Percentiles rank a stretch among this genome's conserved stretches.
Conservation (phyloP, 108 stramenopile genomes). For the Skeletonema potamos region DNA sequence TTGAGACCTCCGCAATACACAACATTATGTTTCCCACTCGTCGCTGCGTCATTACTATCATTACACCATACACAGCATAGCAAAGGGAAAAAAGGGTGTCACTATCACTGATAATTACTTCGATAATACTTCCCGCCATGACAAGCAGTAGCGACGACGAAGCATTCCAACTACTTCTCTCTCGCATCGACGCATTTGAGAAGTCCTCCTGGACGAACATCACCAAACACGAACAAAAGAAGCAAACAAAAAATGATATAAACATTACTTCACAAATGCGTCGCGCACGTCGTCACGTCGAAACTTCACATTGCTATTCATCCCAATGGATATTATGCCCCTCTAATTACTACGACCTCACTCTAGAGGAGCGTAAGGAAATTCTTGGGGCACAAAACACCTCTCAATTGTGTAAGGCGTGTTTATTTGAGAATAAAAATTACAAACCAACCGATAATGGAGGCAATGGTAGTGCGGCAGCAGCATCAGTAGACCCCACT, state of each 20-base stretch:
- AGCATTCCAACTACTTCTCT: neutral
- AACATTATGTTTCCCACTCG: too few relatives aligned
- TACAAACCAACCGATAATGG: slow-evolving; percentile 12
- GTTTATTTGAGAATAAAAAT: slow-evolving; percentile 84
- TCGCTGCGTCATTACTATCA: too few relatives aligned
- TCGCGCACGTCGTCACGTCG: slow-evolving; percentile 59
- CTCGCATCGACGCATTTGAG: slow-evolving; percentile 21
- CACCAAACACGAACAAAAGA: neutral
- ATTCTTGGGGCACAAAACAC: slow-evolving; percentile 51
- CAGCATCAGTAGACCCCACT: slow-evolving; percentile 26
- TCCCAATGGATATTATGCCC: slow-evolving; percentile 72
- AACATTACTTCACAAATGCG: slow-evolving; percentile 33
- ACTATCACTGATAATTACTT: too few relatives aligned
- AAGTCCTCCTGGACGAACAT: slow-evolving; percentile 4
- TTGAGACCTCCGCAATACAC: too few relatives aligned
- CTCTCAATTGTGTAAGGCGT: slow-evolving; percentile 69
- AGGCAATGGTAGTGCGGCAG: slow-evolving; percentile 2
- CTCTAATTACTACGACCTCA: slow-evolving; percentile 56
- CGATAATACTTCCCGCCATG: too few relatives aligned
- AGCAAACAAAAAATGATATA: neutral
- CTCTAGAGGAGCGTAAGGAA: slow-evolving; percentile 60
- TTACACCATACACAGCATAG: too few relatives aligned
- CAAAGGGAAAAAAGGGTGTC: too few relatives aligned
- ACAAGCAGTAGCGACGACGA: neutral
- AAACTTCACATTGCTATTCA: slow-evolving; percentile 38